These are phyloP conservation scores for Sugiyamaella qingdaonensis DNA, from an alignment of 805 yeast species.

Conservation along the genomic window DNA sequence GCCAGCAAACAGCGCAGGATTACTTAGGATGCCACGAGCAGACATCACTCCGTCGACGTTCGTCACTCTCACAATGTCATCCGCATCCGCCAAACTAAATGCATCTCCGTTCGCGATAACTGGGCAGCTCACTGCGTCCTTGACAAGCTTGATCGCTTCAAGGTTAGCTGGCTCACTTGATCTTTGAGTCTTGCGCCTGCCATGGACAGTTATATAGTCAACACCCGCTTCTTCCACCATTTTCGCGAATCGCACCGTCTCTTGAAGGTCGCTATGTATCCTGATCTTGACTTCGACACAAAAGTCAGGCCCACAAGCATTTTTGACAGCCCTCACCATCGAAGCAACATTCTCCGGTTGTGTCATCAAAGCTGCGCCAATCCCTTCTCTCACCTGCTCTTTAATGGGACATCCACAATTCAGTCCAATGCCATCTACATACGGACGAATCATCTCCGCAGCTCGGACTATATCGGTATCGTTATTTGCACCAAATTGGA, in stretches of 20 bases:
- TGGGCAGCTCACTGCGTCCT: slow-evolving; percentile 55
- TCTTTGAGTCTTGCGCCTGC: slow-evolving; percentile 79
- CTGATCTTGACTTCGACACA: slow-evolving; percentile 89
- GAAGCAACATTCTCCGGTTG: slow-evolving; percentile 73
- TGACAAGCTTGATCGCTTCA: slow-evolving; percentile 70
- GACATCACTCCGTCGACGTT: slow-evolving; percentile 94
- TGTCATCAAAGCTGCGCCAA: slow-evolving; percentile 92
- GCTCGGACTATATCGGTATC: slow-evolving; percentile 75
- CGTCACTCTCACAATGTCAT: slow-evolving; percentile 56
- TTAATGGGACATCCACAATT: slow-evolving; percentile 98
- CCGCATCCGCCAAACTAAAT: slow-evolving; percentile 60
- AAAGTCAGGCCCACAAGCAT: slow-evolving; percentile 63
- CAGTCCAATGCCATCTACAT: slow-evolving; percentile 88
- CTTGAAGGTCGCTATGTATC: slow-evolving; percentile 69
- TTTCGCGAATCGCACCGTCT: slow-evolving; percentile 69
- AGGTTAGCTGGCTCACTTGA: slow-evolving; percentile 79
- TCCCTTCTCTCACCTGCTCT: slow-evolving; percentile 92
- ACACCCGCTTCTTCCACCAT: slow-evolving; percentile 83
- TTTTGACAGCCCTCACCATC: slow-evolving; percentile 82
- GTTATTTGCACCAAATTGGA: slow-evolving; percentile 88
- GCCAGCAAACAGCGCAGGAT: slow-evolving; percentile 87
- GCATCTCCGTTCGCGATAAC: slow-evolving; percentile 99
- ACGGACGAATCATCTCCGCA: slow-evolving; percentile 84
- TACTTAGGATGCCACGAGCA: slow-evolving; percentile 78
- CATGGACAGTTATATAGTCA: slow-evolving; percentile 92